These are phyloP conservation scores for Populus hybrid DNA, from an alignment of 441 rosid genomes.

Conservation along the genomic window DNA sequence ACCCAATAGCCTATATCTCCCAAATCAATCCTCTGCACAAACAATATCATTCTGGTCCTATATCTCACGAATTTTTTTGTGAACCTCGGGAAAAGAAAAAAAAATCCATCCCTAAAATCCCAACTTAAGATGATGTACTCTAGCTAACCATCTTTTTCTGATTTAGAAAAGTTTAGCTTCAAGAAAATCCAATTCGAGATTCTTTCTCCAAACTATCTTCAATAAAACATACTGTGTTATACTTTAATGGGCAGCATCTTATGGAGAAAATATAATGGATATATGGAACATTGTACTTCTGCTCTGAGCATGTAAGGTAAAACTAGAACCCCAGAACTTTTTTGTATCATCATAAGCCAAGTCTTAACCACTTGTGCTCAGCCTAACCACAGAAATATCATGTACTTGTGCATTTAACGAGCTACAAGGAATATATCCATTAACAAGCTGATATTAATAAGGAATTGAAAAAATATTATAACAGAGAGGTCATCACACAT, in stretches of 20 bases:
- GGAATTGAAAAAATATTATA: background rate
- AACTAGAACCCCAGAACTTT: background rate
- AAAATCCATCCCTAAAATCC: background rate
- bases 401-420: background rate
- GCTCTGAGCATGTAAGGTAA: background rate
- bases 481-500: background rate
- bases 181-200: background rate
- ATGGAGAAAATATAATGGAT: background rate
- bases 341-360: background rate
- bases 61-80: background rate
- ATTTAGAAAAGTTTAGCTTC: background rate
- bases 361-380: too few relatives aligned
- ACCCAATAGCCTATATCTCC: background rate
- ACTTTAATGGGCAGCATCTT: background rate
- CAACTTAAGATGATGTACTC: background rate
- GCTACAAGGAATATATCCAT: background rate
- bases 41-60: background rate
- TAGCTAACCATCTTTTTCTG: background rate
- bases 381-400: background rate
- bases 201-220: background rate
- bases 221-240: background rate
- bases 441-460: background rate
- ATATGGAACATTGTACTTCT: background rate
- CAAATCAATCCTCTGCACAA: background rate
- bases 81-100: background rate